Conservation (phyloP, 164 flowering plant genomes). For the Chimonanthus praecox region DNA sequence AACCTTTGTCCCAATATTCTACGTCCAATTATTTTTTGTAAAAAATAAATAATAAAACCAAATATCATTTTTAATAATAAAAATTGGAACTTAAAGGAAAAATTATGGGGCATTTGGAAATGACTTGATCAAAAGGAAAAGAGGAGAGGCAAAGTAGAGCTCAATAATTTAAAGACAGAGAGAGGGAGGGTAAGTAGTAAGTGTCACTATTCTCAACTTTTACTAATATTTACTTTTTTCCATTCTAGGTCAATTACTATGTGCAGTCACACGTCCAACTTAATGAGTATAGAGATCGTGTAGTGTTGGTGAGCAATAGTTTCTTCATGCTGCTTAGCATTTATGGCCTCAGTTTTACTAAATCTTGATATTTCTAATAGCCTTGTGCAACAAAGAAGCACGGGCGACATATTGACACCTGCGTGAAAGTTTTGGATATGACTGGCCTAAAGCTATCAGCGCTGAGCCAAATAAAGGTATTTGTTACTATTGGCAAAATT, state of each 20-base stretch:
- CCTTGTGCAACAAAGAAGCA: conserved; percentile 66
- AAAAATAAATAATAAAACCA: too few relatives aligned
- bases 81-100: too few relatives aligned
- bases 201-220: too few relatives aligned
- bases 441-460: conserved; percentile 90
- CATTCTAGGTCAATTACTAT: conserved; percentile 69
- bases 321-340: background rate
- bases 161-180: background rate
- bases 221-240: conserved; percentile 1
- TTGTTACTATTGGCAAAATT: background rate
- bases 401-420: conserved; percentile 66
- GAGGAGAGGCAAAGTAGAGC: too few relatives aligned
- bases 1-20: too few relatives aligned
- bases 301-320: conserved; percentile 58
- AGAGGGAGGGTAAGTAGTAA: too few relatives aligned
- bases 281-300: conserved; percentile 94
- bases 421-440: conserved; percentile 93
- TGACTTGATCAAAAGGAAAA: too few relatives aligned
- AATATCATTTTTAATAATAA: too few relatives aligned
- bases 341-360: background rate
- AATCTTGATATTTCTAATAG: conserved; percentile 30
- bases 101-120: too few relatives aligned
- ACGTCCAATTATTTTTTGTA: too few relatives aligned
- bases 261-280: conserved; percentile 96
- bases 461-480: conserved; percentile 82